Evolutionary conservation across 2,329 filamentous ascomycete species (phyloP).

Genomic region (Penicillium oxalicum): DNA sequence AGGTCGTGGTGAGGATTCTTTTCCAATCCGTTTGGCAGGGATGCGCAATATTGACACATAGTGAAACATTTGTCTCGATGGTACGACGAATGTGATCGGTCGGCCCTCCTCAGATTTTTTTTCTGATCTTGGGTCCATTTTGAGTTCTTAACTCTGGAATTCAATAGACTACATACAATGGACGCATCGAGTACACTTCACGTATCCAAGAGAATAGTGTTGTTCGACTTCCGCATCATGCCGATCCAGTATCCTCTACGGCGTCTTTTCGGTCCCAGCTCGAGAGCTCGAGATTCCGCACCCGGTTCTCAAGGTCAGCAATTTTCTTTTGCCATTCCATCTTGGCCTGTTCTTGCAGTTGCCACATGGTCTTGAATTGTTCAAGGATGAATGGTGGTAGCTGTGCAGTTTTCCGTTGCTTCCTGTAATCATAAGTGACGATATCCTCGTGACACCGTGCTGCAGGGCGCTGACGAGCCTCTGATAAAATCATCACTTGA

Average conservation of each 20-base stretch:
- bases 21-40: too few relatives aligned
- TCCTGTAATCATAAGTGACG: conserved; percentile 68
- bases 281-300: conserved; percentile 59
- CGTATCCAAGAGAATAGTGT: too few relatives aligned
- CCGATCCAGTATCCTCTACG: conserved; percentile 60
- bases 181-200: too few relatives aligned
- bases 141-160: too few relatives aligned
- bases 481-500: conserved; percentile 65
- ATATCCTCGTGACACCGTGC: conserved; percentile 73
- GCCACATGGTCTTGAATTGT: conserved; percentile 55
- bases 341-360: conserved; percentile 56
- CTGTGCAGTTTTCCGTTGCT: conserved; percentile 48
- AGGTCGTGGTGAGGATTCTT: too few relatives aligned
- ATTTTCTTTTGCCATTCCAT: conserved; percentile 49
- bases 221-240: conserved; percentile 11
- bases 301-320: conserved; percentile 50
- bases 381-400: conserved; percentile 57
- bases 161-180: too few relatives aligned
- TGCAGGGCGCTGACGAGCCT: conserved; percentile 64
- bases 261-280: conserved; percentile 70
- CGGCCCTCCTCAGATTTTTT: too few relatives aligned
- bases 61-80: too few relatives aligned
- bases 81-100: too few relatives aligned
- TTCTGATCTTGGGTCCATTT: too few relatives aligned
- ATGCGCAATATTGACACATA: too few relatives aligned